Evolutionary conservation across 129 eudicot species (phyloP), one percentile per base, ranked within the genome.

Genomic region (Glebionis coronaria): DNA sequence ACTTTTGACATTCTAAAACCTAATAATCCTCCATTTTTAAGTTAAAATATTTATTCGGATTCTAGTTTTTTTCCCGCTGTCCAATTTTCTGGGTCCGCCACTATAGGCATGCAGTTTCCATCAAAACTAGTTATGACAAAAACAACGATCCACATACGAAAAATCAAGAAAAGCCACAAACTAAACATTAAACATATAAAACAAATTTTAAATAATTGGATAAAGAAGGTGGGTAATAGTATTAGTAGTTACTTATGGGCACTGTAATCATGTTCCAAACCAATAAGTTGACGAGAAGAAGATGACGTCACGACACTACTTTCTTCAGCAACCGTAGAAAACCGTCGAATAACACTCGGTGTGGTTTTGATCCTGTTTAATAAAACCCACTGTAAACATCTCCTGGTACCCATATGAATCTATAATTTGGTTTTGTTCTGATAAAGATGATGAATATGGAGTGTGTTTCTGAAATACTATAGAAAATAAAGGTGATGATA

Each of bases 191-290:
- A 59, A 28, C 14, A 25, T 1, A n/a, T n/a, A n/a, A n/a, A n/a
- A n/a, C n/a, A n/a, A n/a, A n/a, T n/a, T n/a, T n/a, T n/a, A n/a
- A n/a, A n/a, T n/a, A n/a, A n/a, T n/a, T n/a, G n/a, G n/a, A n/a
- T n/a, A n/a, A n/a, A n/a, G n/a, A n/a, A n/a, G n/a, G n/a, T n/a
- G n/a, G n/a, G n/a, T n/a, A n/a, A n/a, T n/a, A n/a, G n/a, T n/a
- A n/a, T n/a, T n/a, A n/a, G n/a, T n/a, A n/a, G n/a, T n/a, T n/a
- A n/a, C n/a, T n/a, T n/a, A n/a, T 87, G 90, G 40, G 95, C 95
- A 49, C 95, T 84, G 79, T 74, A 75, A 61, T 82, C 71, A 72
- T 76, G 80, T 67, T 87, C 95, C 81, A 84, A 67, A 53, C 80
- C 65, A 67, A 87, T 81, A 28, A 87, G 90, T 44, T 78, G 57